Conservation (phyloP, 768 basidiomycete genomes). For the Coprinopsis strossmayeri region DNA sequence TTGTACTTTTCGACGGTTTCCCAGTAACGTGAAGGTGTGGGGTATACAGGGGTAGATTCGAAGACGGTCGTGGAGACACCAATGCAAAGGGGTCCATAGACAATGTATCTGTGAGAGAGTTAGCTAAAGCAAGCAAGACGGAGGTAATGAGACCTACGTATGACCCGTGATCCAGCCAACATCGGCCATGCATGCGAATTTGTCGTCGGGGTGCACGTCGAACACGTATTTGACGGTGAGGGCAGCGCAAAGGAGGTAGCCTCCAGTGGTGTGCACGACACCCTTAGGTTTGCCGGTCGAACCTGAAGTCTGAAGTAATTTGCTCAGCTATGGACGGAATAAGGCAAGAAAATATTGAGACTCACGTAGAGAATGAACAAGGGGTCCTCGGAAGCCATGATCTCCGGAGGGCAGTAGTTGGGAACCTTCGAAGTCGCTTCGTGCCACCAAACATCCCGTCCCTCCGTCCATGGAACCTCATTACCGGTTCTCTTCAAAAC, state of each 20-base stretch:
- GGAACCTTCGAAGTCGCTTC: constrained; percentile 83
- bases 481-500: constrained; percentile 87
- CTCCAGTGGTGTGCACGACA: constrained; percentile 84
- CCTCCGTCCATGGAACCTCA: constrained; percentile 71
- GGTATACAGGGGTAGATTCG: constrained; percentile 96
- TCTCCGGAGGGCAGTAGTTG: constrained; percentile 80
- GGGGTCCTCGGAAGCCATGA: constrained; percentile 92
- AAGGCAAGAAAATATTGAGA: constrained; percentile 12
- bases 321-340: constrained; percentile 8
- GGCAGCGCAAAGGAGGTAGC: constrained; percentile 88
- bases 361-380: constrained; percentile 97
- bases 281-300: constrained; percentile 97
- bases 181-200: constrained; percentile 97
- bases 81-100: constrained; percentile 90
- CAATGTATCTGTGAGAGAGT: constrained; percentile 60
- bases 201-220: constrained; percentile 94
- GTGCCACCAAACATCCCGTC: constrained; percentile 95
- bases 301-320: constrained; percentile 70
- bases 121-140: constrained; percentile 2
- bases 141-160: constrained; percentile 39
- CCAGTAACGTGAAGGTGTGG: constrained; percentile 96
- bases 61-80: constrained; percentile 86
- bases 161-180: constrained; percentile 99
- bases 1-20: constrained; percentile 88
- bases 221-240: constrained; percentile 97